These are phyloP conservation scores for Physaria fendleri DNA, from an alignment of 345 rosid genomes.

Conservation along the genomic window DNA sequence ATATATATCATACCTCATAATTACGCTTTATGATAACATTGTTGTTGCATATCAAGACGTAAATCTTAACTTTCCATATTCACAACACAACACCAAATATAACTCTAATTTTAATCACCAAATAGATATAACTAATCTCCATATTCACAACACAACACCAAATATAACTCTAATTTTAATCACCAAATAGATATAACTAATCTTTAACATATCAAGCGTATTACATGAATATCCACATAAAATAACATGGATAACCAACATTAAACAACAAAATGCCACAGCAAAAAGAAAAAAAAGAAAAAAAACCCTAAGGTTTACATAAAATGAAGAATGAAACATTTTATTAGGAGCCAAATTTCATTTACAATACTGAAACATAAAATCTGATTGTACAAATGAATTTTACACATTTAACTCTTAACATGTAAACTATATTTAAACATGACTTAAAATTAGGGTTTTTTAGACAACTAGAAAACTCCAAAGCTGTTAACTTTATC, in stretches of 20 bases:
- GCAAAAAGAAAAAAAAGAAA: no score
- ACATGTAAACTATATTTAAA: conserved; percentile 4
- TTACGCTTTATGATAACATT: not conserved
- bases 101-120: not conserved
- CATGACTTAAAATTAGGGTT: conserved; percentile 44
- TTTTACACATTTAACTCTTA: not conserved
- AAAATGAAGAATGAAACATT: conserved; percentile 28
- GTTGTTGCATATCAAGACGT: not conserved
- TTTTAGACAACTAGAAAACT: no score
- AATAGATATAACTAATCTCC: no score
- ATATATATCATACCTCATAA: not conserved
- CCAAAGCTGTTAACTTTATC: no score
- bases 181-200: not conserved
- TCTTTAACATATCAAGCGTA: not conserved
- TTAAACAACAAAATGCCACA: conserved; percentile 7
- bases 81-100: conserved; percentile 1
- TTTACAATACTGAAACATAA: no score
- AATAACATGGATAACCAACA: conserved; percentile 34
- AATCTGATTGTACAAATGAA: not conserved
- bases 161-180: not conserved
- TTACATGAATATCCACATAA: conserved; percentile 38
- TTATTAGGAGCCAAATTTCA: no score
- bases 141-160: conserved; percentile 5
- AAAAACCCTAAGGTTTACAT: conserved; percentile 43
- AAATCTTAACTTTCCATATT: conserved; percentile 10